A percentile compares a stretch with the other conserved stretches of the same genome.
Conservation (phyloP, 2,329 filamentous ascomycete genomes). For the Paraconiothyrium sp. region DNA sequence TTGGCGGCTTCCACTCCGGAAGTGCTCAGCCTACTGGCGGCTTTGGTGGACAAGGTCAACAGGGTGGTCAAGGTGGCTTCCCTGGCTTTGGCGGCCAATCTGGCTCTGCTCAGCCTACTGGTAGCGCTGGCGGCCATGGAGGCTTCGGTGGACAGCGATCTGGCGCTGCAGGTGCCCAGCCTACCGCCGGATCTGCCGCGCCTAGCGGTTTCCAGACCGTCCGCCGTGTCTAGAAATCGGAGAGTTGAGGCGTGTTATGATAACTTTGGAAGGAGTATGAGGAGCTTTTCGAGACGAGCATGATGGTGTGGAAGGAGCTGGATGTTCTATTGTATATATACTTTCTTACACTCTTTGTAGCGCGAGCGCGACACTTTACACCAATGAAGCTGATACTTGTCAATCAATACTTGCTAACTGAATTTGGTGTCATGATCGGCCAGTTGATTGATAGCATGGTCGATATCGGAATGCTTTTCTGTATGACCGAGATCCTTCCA, state of each 20-base stretch:
- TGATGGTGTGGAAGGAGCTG: not conserved
- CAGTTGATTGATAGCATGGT: too few relatives aligned
- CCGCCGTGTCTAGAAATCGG: not conserved
- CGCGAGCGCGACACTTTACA: conserved; percentile 2
- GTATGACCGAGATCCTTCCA: too few relatives aligned
- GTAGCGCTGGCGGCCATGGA: not conserved
- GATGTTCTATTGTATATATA: conserved; percentile 8
- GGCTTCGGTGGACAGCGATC: not conserved
- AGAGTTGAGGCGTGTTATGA: not conserved
- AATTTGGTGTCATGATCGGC: too few relatives aligned
- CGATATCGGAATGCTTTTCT: too few relatives aligned
- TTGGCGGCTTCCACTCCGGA: conserved; percentile 1
- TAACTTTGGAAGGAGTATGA: not conserved
- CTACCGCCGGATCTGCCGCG: not conserved
- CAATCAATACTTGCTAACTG: not conserved
- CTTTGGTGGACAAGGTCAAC: not conserved
- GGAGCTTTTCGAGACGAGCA: not conserved
- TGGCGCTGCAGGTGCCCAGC: too few relatives aligned
- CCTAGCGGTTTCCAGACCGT: not conserved
- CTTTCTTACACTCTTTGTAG: conserved; percentile 6
- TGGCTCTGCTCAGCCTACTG: not conserved
- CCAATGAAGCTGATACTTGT: not conserved
- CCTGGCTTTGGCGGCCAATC: not conserved
- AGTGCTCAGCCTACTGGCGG: not conserved
- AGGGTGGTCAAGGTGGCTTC: not conserved